These are phyloP conservation scores for Hypsizygus marmoreus DNA, from an alignment of 768 basidiomycete species.

Conservation along the genomic window DNA sequence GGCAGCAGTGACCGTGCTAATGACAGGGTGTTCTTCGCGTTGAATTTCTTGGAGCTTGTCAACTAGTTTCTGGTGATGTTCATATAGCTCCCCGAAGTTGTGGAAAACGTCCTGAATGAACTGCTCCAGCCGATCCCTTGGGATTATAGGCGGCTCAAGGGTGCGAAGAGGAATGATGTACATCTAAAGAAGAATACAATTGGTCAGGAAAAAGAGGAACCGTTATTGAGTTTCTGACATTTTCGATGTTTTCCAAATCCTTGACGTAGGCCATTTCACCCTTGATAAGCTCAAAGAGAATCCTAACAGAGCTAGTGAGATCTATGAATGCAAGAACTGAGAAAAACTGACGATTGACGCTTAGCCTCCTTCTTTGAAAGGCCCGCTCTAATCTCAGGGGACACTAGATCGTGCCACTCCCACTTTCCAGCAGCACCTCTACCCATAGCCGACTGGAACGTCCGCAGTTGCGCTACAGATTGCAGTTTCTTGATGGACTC, in stretches of 20 bases:
- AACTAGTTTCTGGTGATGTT: constrained; percentile 75
- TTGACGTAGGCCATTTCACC: constrained; percentile 95
- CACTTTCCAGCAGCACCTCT: constrained; percentile 77
- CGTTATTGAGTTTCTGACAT: constrained; percentile 44
- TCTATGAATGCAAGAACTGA: too few relatives aligned
- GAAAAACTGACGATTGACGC: constrained; percentile 81
- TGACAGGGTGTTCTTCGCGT: constrained; percentile 80
- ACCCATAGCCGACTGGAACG: constrained; percentile 90
- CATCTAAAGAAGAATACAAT: constrained; percentile 50
- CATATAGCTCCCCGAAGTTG: constrained; percentile 77
- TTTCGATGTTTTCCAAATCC: constrained; percentile 84
- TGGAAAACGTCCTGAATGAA: constrained; percentile 91
- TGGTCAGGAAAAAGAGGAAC: neutral
- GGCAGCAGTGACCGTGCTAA: constrained; percentile 80
- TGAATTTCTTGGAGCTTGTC: constrained; percentile 85
- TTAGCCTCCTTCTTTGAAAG: constrained; percentile 78
- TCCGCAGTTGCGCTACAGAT: constrained; percentile 76
- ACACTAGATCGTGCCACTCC: constrained; percentile 90
- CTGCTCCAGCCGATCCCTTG: constrained; percentile 63
- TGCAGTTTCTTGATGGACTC: constrained; percentile 83
- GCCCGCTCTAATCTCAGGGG: constrained; percentile 58
- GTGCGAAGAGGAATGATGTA: constrained; percentile 76
- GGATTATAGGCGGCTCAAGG: constrained; percentile 77
- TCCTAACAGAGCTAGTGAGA: too few relatives aligned
- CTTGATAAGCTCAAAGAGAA: constrained; percentile 94